A percentile compares a stretch with the other conserved stretches of the same genome.
Conservation (phyloP, 805 yeast genomes). For the Kazachstania kunashirensis region DNA sequence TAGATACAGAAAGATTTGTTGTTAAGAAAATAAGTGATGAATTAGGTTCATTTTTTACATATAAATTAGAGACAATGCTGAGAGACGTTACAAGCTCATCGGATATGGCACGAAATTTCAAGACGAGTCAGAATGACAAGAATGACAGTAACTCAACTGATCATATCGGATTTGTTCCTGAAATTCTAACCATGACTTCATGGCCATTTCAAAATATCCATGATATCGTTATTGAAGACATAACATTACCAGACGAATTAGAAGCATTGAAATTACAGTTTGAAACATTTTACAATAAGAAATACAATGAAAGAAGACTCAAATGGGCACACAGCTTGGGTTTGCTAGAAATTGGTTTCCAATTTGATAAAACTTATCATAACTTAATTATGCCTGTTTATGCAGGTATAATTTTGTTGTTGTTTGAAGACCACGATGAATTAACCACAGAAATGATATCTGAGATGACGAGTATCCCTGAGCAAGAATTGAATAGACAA, state of each 20-base stretch:
- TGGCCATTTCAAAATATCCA: conserved; percentile 53
- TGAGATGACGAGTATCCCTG: conserved; percentile 62
- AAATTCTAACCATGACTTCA: conserved; percentile 49
- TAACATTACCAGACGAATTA: conserved; percentile 37
- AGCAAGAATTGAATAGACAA: conserved; percentile 62
- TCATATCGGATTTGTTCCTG: conserved; percentile 36
- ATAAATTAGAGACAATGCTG: conserved; percentile 79
- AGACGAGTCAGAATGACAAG: conserved; percentile 5
- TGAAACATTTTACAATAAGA: conserved; percentile 40
- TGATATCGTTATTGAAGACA: conserved; percentile 19
- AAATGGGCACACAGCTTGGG: conserved; percentile 82
- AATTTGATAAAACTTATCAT: conserved; percentile 59
- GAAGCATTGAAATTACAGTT: conserved; percentile 36
- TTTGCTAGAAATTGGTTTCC: conserved; percentile 65
- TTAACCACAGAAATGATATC: conserved; percentile 55
- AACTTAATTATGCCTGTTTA: conserved; percentile 73
- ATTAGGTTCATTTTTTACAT: conserved; percentile 68
- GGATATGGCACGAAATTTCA: conserved; percentile 25
- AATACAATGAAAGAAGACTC: conserved; percentile 49
- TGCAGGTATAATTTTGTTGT: conserved; percentile 66
- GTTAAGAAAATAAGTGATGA: conserved; percentile 63
- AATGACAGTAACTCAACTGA: neutral
- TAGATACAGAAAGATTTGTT: conserved; percentile 60
- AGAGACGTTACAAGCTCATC: conserved; percentile 59
- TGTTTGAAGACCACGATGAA: conserved; percentile 51